Conservation (phyloP, 116 monocot genomes). For the Zostera marina region DNA sequence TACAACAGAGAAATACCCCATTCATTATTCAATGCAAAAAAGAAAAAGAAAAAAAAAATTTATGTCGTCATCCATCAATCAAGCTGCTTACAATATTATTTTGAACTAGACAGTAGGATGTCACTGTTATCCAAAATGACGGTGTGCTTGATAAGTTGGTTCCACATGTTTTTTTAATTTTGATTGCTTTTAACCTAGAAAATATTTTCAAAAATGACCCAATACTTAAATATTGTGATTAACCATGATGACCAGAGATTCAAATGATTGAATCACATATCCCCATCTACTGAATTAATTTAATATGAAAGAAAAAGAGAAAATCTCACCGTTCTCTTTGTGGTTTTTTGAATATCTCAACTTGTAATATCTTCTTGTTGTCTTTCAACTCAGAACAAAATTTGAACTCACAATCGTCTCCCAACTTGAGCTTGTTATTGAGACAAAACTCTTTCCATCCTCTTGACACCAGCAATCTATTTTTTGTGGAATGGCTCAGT, state of each 20-base stretch:
- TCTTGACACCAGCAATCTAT: slow-evolving; percentile 1
- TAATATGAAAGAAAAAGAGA: not conserved
- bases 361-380: slow-evolving; percentile 4
- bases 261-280: too few species aligned
- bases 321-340: not conserved
- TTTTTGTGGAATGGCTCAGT: slow-evolving; percentile 11
- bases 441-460: slow-evolving; percentile 15
- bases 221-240: too few species aligned
- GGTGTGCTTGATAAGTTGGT: not conserved
- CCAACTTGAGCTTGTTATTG: slow-evolving; percentile 1
- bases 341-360: slow-evolving; percentile 6
- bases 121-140: slow-evolving; percentile 4
- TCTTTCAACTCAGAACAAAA: slow-evolving; percentile 1
- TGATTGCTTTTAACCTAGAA: not conserved
- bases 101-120: not conserved
- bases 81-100: not conserved
- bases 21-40: too few species aligned
- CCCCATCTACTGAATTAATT: not conserved
- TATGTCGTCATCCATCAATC: not conserved
- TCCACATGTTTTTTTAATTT: slow-evolving; percentile 1
- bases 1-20: too few species aligned
- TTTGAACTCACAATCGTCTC: slow-evolving; percentile 10
- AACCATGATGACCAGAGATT: too few species aligned
- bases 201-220: too few species aligned
- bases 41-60: not conserved